These are phyloP conservation scores for Liriodendron chinense DNA, from an alignment of 164 flowering plant genomes.

Conservation along the genomic window DNA sequence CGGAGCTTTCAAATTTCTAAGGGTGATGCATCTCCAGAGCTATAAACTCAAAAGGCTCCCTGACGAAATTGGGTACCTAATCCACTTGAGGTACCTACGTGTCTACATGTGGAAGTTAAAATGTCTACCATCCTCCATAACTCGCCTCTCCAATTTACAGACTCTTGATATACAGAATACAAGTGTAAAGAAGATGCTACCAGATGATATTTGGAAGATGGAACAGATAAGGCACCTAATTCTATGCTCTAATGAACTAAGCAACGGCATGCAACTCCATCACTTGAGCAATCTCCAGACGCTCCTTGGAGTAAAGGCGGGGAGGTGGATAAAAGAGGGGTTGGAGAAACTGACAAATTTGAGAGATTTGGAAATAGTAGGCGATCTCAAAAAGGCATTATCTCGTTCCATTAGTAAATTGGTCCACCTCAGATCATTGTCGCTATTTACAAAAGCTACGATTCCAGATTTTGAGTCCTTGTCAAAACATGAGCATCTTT, in stretches of 20 bases:
- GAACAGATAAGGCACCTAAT: too few relatives aligned
- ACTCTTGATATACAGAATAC: too few relatives aligned
- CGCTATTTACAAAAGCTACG: not conserved
- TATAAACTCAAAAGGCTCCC: not conserved
- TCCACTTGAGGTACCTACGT: too few relatives aligned
- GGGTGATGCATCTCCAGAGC: not conserved
- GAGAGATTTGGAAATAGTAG: not conserved
- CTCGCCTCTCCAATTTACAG: too few relatives aligned
- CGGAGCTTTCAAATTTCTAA: not conserved
- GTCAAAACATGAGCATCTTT: too few relatives aligned
- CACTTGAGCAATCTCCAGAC: constrained; percentile 21
- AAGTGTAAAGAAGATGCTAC: too few relatives aligned
- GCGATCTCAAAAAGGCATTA: not conserved
- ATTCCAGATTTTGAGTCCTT: not conserved
- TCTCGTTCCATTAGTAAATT: not conserved
- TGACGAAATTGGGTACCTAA: too few relatives aligned
- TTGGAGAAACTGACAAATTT: constrained; percentile 12
- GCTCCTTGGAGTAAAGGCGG: not conserved
- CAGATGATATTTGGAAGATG: too few relatives aligned
- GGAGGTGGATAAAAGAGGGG: constrained; percentile 2
- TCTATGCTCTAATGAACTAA: too few relatives aligned
- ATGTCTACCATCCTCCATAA: too few relatives aligned
- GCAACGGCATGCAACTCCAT: not conserved
- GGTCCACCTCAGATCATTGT: not conserved
- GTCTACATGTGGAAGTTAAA: too few relatives aligned